A percentile compares a stretch with the other conserved stretches of the same genome.
Evolutionary conservation across 176 grass and related monocot genomes (phyloP).

Genomic region (Panicum miliaceum): DNA sequence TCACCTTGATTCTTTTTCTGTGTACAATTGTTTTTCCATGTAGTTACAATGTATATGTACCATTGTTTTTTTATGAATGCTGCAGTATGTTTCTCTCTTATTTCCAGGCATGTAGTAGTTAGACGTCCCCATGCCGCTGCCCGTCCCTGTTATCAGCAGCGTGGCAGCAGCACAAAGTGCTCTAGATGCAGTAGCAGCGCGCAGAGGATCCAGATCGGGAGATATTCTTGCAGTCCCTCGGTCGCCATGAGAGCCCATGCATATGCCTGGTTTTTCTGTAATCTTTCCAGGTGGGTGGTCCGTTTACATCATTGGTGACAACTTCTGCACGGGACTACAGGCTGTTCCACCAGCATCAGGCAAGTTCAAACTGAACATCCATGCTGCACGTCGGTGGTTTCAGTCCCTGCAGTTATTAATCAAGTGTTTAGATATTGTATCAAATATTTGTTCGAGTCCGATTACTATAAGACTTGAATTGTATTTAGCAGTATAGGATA

Average conservation of each 20-base stretch:
- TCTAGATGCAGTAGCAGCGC: not conserved
- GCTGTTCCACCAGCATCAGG: conserved; percentile 14
- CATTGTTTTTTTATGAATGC: not conserved
- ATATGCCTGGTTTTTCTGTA: not conserved
- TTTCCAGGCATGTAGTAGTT: not conserved
- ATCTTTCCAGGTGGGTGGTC: conserved; percentile 41
- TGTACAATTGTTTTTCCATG: too few relatives aligned
- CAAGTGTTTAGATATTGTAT: too few relatives aligned
- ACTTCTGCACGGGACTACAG: conserved; percentile 31
- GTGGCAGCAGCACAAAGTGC: not conserved
- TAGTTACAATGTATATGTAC: too few relatives aligned
- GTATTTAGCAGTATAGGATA: too few relatives aligned
- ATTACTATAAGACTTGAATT: too few relatives aligned
- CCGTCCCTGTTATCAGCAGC: not conserved
- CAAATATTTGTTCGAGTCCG: too few relatives aligned
- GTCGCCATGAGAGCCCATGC: conserved; percentile 2
- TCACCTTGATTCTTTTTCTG: not conserved
- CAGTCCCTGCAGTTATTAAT: not conserved
- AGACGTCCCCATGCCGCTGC: not conserved
- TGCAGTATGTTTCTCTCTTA: not conserved
- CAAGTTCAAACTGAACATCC: not conserved
- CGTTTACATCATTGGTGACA: conserved; percentile 32
- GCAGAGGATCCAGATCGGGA: conserved; percentile 37
- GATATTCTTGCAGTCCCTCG: conserved; percentile 1
- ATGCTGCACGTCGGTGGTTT: not conserved